Evolutionary conservation across 2,329 filamentous ascomycete genomes (phyloP).

Genomic region (Fusarium bactridioides): DNA sequence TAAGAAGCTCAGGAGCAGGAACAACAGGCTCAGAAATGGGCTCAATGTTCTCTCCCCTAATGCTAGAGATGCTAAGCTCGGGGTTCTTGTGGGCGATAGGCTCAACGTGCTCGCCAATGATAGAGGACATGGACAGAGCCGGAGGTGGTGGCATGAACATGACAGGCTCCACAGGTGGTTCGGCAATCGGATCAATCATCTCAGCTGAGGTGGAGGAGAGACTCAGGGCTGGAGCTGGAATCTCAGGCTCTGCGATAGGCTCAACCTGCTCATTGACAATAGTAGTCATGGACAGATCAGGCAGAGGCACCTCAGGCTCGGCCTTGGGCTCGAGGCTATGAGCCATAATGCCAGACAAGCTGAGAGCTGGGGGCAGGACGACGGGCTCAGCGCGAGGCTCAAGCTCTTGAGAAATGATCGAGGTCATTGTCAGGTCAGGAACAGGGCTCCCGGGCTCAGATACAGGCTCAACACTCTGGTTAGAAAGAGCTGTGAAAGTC

Average conservation of each 20-base stretch:
- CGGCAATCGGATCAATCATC: slow-evolving; percentile 26
- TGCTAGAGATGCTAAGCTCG: slow-evolving; percentile 30
- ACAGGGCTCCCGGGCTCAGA: slow-evolving; percentile 46
- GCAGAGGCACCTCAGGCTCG: slow-evolving; percentile 35
- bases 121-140: slow-evolving; percentile 24
- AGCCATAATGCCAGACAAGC: slow-evolving; percentile 32
- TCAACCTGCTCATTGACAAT: slow-evolving; percentile 43
- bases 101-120: slow-evolving; percentile 35
- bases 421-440: slow-evolving; percentile 41
- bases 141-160: slow-evolving; percentile 32
- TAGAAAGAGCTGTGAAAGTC: slow-evolving; percentile 46
- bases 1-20: slow-evolving; percentile 11
- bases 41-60: slow-evolving; percentile 38
- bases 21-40: slow-evolving; percentile 23
- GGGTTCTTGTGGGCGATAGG: slow-evolving; percentile 36
- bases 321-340: slow-evolving; percentile 43
- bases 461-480: slow-evolving; percentile 52
- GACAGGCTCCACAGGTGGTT: slow-evolving; percentile 36
- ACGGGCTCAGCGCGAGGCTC: slow-evolving; percentile 42
- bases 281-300: slow-evolving; percentile 44
- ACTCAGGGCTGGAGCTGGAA: slow-evolving; percentile 31
- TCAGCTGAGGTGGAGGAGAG: slow-evolving; percentile 30
- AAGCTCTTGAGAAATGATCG: slow-evolving; percentile 39
- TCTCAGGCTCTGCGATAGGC: slow-evolving; percentile 25
- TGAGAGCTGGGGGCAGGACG: slow-evolving; percentile 31